Base-by-base conservation (phyloP, 2,329 filamentous ascomycete species). In the Monosporascus sp. region DNA sequence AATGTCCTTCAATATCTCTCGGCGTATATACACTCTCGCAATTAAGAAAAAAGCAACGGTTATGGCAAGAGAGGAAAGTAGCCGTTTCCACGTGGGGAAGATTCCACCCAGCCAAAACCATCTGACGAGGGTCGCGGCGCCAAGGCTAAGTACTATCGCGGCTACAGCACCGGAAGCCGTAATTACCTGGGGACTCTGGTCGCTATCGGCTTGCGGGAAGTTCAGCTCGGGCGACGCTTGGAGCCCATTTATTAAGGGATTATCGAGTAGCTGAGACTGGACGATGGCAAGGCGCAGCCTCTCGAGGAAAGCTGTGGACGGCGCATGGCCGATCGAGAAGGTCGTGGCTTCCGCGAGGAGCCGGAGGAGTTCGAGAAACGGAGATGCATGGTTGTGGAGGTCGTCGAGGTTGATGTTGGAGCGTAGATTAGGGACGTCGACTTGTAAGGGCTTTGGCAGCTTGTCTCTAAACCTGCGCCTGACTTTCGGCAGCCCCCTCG, bases 271-370 rank as follows among this genome's bases (percentile, higher is more conserved):
- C 41, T 68, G 66, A 34, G 67, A 69, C 48, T 68, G 65, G 24
- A 68, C 60, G 48, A 69, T 68, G 45, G 64, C 62, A 44, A 68
- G 65, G 11, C 66, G 65, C n/a, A 69, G 59, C 26, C 66, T 62
- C 57, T 69, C 67, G 52, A 69, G 60, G 53, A 68, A 69, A 17
- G 62, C 64, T 52, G 64, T 64, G 41, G 66, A 65, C 27, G 63
- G 61, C 26, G 62, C 59, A 56, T 64, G 64, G 48, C 68, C 66
- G 53, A 69, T 68, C 5, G 65, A 67, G n/a, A 64, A 66, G 40
- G 64, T 67, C 16, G 69, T 64, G 40, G 64, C 65, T 51, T 64
- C 63, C n/a, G 67, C 47, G 20, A 66, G 43, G 26, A 65, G 47
- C 49, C 60, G 61, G 16, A 66, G 20, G 27, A 62, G 44, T 17